These are phyloP conservation scores for Crithidia fasciculata DNA, from an alignment of 208 protist genomes.

Conservation along the genomic window DNA sequence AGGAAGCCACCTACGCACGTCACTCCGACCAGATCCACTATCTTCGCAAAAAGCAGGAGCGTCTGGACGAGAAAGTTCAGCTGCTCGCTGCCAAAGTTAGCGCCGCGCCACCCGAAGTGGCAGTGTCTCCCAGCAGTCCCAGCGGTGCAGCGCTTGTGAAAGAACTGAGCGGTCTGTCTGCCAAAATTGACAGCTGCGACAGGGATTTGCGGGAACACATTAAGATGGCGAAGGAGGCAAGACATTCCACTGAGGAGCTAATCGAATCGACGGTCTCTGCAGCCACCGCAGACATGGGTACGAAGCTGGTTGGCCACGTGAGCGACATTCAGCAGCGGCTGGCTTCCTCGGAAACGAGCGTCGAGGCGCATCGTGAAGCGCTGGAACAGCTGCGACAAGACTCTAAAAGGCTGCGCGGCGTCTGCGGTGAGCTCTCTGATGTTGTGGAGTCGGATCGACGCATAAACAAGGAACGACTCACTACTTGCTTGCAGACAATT, in stretches of 20 bases:
- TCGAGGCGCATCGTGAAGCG: background rate
- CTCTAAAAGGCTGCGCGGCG: slow-evolving; percentile 2
- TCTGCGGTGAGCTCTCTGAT: slow-evolving; percentile 22
- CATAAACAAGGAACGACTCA: slow-evolving; percentile 13
- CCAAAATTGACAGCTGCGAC: background rate
- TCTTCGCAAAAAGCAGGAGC: slow-evolving; percentile 32
- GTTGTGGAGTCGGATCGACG: slow-evolving; percentile 18
- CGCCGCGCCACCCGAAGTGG: background rate
- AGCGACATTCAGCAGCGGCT: background rate
- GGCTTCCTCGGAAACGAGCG: background rate
- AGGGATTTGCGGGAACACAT: background rate
- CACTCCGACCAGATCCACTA: slow-evolving; percentile 31
- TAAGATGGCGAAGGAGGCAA: background rate
- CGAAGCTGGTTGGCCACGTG: background rate
- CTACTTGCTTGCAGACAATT: slow-evolving; percentile 25
- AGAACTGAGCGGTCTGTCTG: background rate
- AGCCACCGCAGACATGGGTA: background rate
- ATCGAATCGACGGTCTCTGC: background rate
- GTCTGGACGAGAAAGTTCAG: slow-evolving; percentile 33
- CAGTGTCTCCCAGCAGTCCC: background rate
- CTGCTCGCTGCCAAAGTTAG: background rate
- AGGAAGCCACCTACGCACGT: slow-evolving; percentile 13
- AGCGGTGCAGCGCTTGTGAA: background rate
- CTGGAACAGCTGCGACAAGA: slow-evolving; percentile 13
- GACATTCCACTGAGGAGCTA: background rate